phyloP scores from a whole-genome alignment of 2,329 filamentous ascomycete genomes.

The Juglanconis sp. region DNA sequence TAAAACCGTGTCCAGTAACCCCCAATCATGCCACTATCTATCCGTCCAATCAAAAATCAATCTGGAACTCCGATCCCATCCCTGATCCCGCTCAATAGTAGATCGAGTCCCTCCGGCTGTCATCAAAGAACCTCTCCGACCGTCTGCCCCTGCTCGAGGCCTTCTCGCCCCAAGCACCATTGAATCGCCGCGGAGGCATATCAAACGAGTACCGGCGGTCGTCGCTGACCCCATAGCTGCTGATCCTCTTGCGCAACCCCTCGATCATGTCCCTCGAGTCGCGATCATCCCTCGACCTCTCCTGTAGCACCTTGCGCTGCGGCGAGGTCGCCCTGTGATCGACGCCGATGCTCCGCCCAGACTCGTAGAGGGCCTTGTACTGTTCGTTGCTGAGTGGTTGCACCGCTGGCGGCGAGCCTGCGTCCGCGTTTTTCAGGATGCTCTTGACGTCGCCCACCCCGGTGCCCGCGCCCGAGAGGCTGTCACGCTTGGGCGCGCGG shows the following conservation, averaged over 20 bases:
- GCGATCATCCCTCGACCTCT: conserved; percentile 5
- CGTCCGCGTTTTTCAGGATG: conserved; percentile 13
- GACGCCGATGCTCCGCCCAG: conserved; percentile 9
- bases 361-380: conserved; percentile 13
- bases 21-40: neutral
- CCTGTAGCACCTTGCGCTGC: conserved; percentile 8
- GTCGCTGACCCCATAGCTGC: neutral
- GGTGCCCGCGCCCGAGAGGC: conserved; percentile 12
- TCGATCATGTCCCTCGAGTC: conserved; percentile 13
- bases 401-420: conserved; percentile 1
- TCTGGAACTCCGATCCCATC: neutral
- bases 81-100: neutral
- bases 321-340: conserved; percentile 10
- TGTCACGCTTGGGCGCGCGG: conserved; percentile 9
- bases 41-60: neutral
- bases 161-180: conserved; percentile 10
- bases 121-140: conserved; percentile 17
- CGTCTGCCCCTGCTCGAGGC: conserved; percentile 7
- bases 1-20: neutral
- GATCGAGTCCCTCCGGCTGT: conserved; percentile 7
- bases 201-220: conserved; percentile 14
- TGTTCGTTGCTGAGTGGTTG: conserved; percentile 10
- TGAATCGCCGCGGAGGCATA: conserved; percentile 14
- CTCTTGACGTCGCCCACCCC: conserved; percentile 15
- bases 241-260: conserved; percentile 9